phyloP scores from a whole-genome alignment of 345 rosid species.

The Dipteronia dyeriana region DNA sequence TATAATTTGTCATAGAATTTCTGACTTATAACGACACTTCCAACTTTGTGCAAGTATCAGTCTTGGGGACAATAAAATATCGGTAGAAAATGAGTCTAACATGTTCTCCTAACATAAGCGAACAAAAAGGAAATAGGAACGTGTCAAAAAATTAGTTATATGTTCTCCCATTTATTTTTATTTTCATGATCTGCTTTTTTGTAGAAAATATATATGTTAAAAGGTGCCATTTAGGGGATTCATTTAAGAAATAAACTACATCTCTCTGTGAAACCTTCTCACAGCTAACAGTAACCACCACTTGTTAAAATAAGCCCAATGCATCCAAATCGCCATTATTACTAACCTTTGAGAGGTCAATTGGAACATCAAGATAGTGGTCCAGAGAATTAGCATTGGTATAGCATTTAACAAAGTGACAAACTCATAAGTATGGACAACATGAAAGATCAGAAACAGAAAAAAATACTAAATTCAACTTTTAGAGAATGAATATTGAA shows the following conservation, averaged over 20 bases:
- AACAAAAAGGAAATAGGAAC: not conserved
- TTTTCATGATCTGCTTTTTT: not conserved
- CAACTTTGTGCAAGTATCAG: not conserved
- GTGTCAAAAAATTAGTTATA: not conserved
- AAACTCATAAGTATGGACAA: not conserved
- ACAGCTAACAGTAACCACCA: not conserved
- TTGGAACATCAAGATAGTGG: conserved; percentile 97
- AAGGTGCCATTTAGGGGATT: not conserved
- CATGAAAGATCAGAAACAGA: not conserved
- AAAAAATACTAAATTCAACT: not conserved
- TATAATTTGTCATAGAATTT: too few relatives aligned
- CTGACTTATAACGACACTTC: not conserved
- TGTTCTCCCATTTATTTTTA: not conserved
- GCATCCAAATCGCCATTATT: conserved; percentile 13
- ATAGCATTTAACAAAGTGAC: not conserved
- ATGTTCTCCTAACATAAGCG: not conserved
- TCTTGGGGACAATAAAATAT: not conserved
- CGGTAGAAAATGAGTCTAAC: not conserved
- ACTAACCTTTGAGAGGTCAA: conserved; percentile 89
- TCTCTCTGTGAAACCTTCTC: not conserved
- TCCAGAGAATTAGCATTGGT: conserved; percentile 87
- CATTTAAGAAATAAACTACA: too few relatives aligned
- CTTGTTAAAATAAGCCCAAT: not conserved
- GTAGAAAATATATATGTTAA: not conserved
- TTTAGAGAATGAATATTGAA: conserved; percentile 1